Conservation (phyloP, 768 basidiomycete genomes). For the Agaricus subrufescens region DNA sequence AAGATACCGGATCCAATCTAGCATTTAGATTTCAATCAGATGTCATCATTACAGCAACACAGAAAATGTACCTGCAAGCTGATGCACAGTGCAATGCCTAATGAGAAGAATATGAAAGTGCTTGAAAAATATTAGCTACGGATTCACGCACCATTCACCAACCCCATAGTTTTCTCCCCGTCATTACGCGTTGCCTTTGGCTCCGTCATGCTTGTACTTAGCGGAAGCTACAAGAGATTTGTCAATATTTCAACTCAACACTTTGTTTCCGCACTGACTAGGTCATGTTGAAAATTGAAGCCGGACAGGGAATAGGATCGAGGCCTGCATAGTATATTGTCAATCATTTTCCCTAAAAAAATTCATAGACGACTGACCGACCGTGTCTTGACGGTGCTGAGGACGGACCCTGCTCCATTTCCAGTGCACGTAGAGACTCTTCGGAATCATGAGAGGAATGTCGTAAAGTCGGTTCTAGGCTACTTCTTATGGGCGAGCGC, state of each 20-base stretch:
- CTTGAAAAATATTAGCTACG: too few species aligned
- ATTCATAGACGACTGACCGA: constrained; percentile 24
- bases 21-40: constrained; percentile 2
- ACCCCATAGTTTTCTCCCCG: constrained; percentile 68
- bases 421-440: constrained; percentile 74
- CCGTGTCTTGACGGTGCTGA: constrained; percentile 23
- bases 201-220: constrained; percentile 74
- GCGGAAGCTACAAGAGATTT: constrained; percentile 42
- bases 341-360: not conserved
- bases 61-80: constrained; percentile 61
- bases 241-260: not conserved
- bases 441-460: constrained; percentile 54
- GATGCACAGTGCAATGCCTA: constrained; percentile 83
- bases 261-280: constrained; percentile 25
- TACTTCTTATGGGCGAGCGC: constrained; percentile 37
- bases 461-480: constrained; percentile 34
- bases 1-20: constrained; percentile 94
- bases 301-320: constrained; percentile 70
- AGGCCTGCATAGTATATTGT: constrained; percentile 20
- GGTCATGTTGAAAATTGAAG: constrained; percentile 74
- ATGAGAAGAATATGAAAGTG: not conserved
- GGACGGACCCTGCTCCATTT: constrained; percentile 63
- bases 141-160: constrained; percentile 62
- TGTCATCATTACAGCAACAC: not conserved
- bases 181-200: constrained; percentile 46